These are phyloP conservation scores for Elongisporangium undulatum DNA, from an alignment of 352 stramenopile genomes.

Conservation along the genomic window DNA sequence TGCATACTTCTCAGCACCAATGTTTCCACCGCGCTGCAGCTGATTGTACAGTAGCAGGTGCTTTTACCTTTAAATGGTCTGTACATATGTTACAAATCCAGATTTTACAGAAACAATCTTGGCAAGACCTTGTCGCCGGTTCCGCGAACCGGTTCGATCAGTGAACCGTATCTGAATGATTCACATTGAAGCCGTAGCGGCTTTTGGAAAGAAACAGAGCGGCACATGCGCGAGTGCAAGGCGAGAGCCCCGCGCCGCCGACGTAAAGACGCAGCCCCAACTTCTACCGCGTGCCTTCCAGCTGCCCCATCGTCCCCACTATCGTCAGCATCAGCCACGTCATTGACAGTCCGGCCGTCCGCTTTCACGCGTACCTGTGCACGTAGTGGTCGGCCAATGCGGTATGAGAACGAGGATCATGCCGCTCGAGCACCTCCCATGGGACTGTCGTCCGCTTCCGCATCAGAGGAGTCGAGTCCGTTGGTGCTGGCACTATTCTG, in stretches of 20 bases:
- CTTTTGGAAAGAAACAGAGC: background rate
- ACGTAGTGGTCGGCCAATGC: background rate
- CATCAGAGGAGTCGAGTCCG: background rate
- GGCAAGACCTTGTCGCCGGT: too few relatives aligned
- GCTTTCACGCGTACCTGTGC: background rate
- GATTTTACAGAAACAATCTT: too few relatives aligned
- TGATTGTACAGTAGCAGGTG: too few relatives aligned
- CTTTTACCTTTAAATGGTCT: too few relatives aligned
- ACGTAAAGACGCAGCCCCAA: background rate
- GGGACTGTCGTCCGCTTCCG: background rate
- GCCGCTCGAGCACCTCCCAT: background rate
- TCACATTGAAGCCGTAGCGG: background rate
- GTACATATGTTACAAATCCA: too few relatives aligned
- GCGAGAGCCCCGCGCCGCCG: background rate
- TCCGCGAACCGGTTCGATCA: too few relatives aligned
- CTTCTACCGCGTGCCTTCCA: background rate
- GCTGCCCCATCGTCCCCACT: background rate
- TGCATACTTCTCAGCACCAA: too few relatives aligned
- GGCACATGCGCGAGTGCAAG: background rate
- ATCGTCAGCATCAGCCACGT: background rate
- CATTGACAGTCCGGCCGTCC: background rate
- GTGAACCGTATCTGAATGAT: background rate
- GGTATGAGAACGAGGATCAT: background rate
- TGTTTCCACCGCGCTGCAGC: too few relatives aligned
- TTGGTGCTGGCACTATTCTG: slow-evolving; percentile 58